Conservation (phyloP, 1,139 yeast genomes). For the Scheffersomyces parashehatae region DNA sequence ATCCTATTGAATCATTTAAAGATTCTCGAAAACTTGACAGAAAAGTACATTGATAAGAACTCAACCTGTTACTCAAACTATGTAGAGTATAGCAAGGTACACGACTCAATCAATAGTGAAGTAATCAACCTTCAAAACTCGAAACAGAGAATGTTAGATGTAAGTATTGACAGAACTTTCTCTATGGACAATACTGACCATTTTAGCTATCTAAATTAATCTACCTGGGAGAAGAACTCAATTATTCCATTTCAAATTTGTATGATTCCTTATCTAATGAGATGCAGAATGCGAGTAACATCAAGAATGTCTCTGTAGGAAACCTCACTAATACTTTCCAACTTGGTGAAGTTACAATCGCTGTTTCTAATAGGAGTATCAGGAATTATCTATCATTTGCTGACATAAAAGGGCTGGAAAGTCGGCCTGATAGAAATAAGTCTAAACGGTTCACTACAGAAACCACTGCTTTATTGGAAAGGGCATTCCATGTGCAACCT, state of each 20-base stretch:
- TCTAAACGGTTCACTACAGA: too few relatives aligned
- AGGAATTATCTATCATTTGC: too few relatives aligned
- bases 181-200: background rate
- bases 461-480: slow-evolving; percentile 10
- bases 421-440: too few relatives aligned
- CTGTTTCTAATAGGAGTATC: too few relatives aligned
- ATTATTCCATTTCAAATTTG: slow-evolving; percentile 6
- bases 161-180: slow-evolving; percentile 3
- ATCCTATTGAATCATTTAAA: background rate
- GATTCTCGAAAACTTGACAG: background rate
- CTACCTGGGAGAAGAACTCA: background rate
- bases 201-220: background rate
- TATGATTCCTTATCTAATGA: slow-evolving; percentile 5
- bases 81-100: too few relatives aligned
- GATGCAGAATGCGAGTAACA: background rate
- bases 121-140: background rate
- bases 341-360: too few relatives aligned
- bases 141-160: slow-evolving; percentile 6
- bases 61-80: too few relatives aligned
- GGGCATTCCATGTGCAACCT: slow-evolving; percentile 11
- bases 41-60: background rate
- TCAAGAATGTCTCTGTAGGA: too few relatives aligned
- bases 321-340: too few relatives aligned
- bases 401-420: too few relatives aligned
- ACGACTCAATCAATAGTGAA: too few relatives aligned